A percentile compares a stretch with the other conserved stretches of the same genome.
These are phyloP conservation scores for Colletotrichum acutatum DNA, from an alignment of 2,329 filamentous ascomycete species.

Conservation along the genomic window DNA sequence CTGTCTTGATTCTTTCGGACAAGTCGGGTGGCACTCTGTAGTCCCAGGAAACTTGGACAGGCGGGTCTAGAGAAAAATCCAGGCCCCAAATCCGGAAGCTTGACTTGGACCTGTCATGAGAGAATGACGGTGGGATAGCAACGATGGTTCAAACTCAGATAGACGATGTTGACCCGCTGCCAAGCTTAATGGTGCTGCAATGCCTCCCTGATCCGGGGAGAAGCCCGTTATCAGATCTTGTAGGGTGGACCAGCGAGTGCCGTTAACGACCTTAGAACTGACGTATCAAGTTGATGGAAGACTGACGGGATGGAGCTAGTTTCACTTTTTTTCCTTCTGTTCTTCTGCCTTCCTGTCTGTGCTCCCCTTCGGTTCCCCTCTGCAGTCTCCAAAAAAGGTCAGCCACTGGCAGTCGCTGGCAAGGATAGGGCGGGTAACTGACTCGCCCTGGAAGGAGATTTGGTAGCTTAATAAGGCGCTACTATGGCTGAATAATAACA, in stretches of 20 bases:
- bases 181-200: conserved; percentile 14
- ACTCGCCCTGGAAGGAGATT: conserved; percentile 14
- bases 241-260: conserved; percentile 11
- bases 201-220: conserved; percentile 19
- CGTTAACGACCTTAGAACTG: conserved; percentile 9
- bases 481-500: conserved; percentile 1
- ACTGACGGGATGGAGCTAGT: conserved; percentile 2
- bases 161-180: conserved; percentile 28
- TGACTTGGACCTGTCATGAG: neutral
- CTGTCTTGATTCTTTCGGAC: conserved; percentile 13
- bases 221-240: conserved; percentile 32
- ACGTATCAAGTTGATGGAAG: conserved; percentile 27
- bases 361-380: neutral
- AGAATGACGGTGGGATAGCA: conserved; percentile 17
- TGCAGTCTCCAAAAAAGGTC: neutral
- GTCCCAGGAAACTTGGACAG: conserved; percentile 9
- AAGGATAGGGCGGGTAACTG: conserved; percentile 22
- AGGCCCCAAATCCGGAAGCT: conserved; percentile 14
- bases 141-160: conserved; percentile 18
- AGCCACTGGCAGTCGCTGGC: neutral
- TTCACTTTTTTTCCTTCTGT: conserved; percentile 1
- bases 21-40: conserved; percentile 18
- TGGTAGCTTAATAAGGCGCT: conserved; percentile 13
- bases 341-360: neutral
- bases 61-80: neutral